Evolutionary conservation across 2,329 filamentous ascomycete genomes (phyloP).

Genomic region (Ceratocystis papillata): DNA sequence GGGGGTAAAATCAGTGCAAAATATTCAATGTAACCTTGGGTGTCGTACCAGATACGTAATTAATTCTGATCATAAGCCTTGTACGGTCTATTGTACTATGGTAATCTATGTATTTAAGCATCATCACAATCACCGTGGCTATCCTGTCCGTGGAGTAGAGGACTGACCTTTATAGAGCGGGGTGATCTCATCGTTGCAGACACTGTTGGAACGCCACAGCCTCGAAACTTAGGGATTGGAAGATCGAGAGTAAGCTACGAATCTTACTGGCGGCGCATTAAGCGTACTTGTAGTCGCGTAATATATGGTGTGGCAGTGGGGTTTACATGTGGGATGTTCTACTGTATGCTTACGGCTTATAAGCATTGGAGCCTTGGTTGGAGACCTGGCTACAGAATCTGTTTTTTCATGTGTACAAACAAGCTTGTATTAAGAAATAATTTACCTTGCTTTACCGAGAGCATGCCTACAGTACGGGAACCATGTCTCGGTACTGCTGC

Average conservation of each 20-base stretch:
- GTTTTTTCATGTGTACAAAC: not conserved
- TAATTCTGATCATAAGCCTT: too few relatives aligned
- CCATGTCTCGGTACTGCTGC: not conserved
- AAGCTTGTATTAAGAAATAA: not conserved
- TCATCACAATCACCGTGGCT: too few relatives aligned
- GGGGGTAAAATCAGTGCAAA: too few relatives aligned
- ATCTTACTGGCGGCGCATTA: too few relatives aligned
- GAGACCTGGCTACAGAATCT: not conserved
- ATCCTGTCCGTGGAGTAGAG: too few relatives aligned
- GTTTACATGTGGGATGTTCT: too few relatives aligned
- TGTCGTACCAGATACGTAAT: too few relatives aligned
- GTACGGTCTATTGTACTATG: too few relatives aligned
- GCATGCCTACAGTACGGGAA: not conserved
- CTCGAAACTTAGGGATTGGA: not conserved
- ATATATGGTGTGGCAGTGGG: too few relatives aligned
- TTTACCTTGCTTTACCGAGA: not conserved
- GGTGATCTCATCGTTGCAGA: not conserved
- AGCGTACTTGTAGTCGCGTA: too few relatives aligned
- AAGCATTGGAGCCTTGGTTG: not conserved
- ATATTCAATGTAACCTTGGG: too few relatives aligned
- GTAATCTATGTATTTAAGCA: too few relatives aligned
- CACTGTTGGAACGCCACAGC: not conserved
- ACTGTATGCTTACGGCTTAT: not conserved
- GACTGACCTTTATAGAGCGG: not conserved
- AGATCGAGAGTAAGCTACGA: not conserved